A percentile compares a stretch with the other conserved stretches of the same genome.
Conservation (phyloP, 164 flowering plant genomes). For the Tetracentron sinense region DNA sequence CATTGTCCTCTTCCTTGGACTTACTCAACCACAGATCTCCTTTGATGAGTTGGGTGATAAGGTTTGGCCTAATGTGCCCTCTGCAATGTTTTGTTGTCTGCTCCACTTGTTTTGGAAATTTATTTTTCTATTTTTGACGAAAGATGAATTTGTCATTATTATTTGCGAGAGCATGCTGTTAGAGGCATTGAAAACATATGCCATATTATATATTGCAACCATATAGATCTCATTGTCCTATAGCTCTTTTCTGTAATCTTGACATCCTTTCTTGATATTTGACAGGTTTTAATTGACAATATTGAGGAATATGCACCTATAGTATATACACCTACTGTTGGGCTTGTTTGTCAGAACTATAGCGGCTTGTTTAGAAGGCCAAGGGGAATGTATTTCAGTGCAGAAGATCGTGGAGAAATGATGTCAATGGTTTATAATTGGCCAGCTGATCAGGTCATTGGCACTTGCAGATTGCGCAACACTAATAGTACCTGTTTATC, state of each 20-base stretch:
- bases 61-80: not conserved
- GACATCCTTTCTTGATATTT: slow-evolving; percentile 4
- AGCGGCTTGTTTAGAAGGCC: slow-evolving; percentile 97
- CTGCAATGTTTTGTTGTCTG: not conserved
- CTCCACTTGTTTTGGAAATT: not conserved
- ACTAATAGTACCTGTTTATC: not conserved
- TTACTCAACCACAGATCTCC: not conserved
- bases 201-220: not conserved
- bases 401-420: slow-evolving; percentile 95
- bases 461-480: not conserved
- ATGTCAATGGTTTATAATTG: slow-evolving; percentile 97
- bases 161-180: not conserved
- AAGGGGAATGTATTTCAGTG: slow-evolving; percentile 97
- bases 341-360: slow-evolving; percentile 94
- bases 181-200: not conserved
- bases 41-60: not conserved
- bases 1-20: not conserved
- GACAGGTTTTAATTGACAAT: slow-evolving; percentile 83
- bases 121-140: not conserved
- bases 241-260: not conserved
- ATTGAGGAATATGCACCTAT: slow-evolving; percentile 97
- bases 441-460: slow-evolving; percentile 91
- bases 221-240: not conserved
- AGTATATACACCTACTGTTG: slow-evolving; percentile 96
- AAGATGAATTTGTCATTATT: not conserved